Base-by-base conservation (phyloP, 2,329 filamentous ascomycete species). In the Uncinocarpus reesii region DNA sequence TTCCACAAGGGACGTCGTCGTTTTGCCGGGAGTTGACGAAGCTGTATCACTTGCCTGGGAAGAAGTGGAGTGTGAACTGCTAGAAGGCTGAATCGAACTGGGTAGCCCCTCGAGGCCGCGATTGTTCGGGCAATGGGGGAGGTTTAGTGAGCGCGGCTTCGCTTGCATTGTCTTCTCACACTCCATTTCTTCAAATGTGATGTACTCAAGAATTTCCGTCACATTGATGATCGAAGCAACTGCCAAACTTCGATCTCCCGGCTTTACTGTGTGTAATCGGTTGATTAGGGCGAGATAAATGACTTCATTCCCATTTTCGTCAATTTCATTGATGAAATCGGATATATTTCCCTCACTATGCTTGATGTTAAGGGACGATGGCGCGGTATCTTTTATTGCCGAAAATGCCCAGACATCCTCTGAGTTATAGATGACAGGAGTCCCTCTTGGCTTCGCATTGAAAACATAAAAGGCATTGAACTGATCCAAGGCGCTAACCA, bases 391-490 rank as follows among this genome's bases (percentile, higher is more conserved):
- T 18, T 15, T 7, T 11, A n/a, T 7, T 34, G 41, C n/a, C 29
- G 16, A 43, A n/a, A 34, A 55, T 18, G 24, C 38, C 42, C 58
- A 52, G 18, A 61, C 47, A 44, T 57, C 50, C 18, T 56, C 51
- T 5, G 58, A 60, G 8, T 55, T 55, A 7, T 54, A 57, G 7
- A 54, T 49, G 7, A 58, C 55, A n/a, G 57, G 56, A 20, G 52
- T 55, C 2, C 55, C 53, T 24, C 52, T 47, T 13, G 52, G 18
- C 8, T 47, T 55, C 8, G 56, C 54, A 34, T 57, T 53, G 6
- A 61, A 48, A 28, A 62, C 53, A 36, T 58, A 60, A 45, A 61
- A 62, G 7, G 52, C 57, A 37, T 49, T 56, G 49, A 62, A 61
- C 44, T 62, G 57, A 15, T 58, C 55, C 3, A 62, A 21, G n/a